phyloP scores from a whole-genome alignment of 805 yeast species.

The Blastobotrys peoriensis region DNA sequence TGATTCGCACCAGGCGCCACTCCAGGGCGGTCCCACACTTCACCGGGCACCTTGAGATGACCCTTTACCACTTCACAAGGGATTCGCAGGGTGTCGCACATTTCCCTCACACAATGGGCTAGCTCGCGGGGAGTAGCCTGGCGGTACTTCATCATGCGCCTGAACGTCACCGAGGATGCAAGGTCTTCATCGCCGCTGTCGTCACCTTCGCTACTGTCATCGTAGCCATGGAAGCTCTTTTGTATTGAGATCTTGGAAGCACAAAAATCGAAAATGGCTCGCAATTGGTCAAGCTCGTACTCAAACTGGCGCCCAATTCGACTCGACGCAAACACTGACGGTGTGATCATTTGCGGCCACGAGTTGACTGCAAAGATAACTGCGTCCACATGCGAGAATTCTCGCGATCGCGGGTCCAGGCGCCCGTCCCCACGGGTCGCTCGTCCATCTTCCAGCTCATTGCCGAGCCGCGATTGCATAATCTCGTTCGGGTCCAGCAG shows the following conservation, averaged over 20 bases:
- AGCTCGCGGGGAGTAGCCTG: conserved; percentile 65
- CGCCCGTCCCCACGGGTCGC: conserved; percentile 15
- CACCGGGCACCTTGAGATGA: conserved; percentile 73
- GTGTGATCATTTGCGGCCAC: conserved; percentile 39
- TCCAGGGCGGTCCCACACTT: conserved; percentile 38
- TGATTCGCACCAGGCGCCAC: conserved; percentile 55
- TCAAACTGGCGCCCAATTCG: conserved; percentile 48
- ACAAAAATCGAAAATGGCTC: conserved; percentile 60
- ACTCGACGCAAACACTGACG: conserved; percentile 49
- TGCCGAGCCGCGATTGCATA: conserved; percentile 18
- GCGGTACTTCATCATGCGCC: conserved; percentile 34
- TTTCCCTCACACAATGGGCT: conserved; percentile 66
- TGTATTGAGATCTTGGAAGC: conserved; percentile 46
- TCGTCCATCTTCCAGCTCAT: conserved; percentile 21
- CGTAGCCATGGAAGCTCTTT: conserved; percentile 12
- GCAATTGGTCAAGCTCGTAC: conserved; percentile 50
- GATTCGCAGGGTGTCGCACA: conserved; percentile 64
- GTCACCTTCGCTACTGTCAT: conserved; percentile 15
- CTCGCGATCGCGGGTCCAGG: conserved; percentile 14
- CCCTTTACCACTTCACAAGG: conserved; percentile 77
- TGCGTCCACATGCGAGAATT: conserved; percentile 26
- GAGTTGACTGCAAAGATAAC: conserved; percentile 27
- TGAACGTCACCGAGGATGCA: conserved; percentile 13
- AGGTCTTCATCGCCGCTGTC: conserved; percentile 22
- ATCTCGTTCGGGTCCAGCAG: conserved; percentile 51